Conservation (phyloP, 108 stramenopile genomes). For the Pseudonitzschia multiseries region DNA sequence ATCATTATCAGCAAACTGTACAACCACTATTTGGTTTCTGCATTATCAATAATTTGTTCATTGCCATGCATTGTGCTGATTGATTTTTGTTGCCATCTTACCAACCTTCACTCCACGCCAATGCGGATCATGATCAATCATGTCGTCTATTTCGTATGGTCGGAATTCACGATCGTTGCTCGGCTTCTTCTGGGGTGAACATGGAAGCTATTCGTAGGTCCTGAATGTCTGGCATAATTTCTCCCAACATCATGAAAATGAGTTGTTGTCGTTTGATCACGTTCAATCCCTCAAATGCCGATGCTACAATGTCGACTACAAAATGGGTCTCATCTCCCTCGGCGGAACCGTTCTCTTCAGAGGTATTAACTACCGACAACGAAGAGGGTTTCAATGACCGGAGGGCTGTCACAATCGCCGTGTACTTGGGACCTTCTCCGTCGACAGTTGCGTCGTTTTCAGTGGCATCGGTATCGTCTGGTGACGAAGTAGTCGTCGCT, state of each 20-base stretch:
- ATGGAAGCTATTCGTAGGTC: conserved; percentile 86
- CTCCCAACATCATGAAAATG: conserved; percentile 89
- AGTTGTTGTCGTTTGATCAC: conserved; percentile 91
- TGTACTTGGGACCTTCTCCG: conserved; percentile 70
- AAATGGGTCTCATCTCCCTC: conserved; percentile 91
- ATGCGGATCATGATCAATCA: too few species aligned
- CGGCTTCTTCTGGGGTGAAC: conserved; percentile 70
- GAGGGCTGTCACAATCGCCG: conserved; percentile 70
- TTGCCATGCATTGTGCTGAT: too few species aligned
- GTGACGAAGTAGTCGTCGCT: conserved; percentile 3
- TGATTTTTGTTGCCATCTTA: too few species aligned
- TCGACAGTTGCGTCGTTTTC: not conserved
- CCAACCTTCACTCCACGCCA: too few species aligned
- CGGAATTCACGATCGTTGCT: not conserved
- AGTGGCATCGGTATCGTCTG: conserved; percentile 3
- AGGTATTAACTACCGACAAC: conserved; percentile 71
- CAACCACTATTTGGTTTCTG: too few species aligned
- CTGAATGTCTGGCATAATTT: conserved; percentile 90
- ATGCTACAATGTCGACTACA: conserved; percentile 77
- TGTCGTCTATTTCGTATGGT: too few species aligned
- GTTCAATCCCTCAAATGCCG: conserved; percentile 88
- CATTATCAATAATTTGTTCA: too few species aligned
- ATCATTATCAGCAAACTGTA: too few species aligned
- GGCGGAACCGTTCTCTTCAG: conserved; percentile 67
- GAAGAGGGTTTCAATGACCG: conserved; percentile 66